Conservation (phyloP, 2,329 filamentous ascomycete species). For the Aspergillus cejpii region DNA sequence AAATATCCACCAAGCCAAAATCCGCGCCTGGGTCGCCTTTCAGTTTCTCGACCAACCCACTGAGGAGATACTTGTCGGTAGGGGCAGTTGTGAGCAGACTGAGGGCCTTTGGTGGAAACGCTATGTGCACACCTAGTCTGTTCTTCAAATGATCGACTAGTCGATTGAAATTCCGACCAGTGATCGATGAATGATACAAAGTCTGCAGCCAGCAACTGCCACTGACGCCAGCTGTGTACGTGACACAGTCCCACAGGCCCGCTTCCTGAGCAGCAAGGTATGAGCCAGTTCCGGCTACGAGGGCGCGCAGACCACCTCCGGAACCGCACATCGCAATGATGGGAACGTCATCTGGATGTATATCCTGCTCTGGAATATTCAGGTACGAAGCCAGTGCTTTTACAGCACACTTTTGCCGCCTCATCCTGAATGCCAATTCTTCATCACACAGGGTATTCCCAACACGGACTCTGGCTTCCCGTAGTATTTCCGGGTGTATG, state of each 20-base stretch:
- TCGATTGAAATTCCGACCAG: slow-evolving; percentile 58
- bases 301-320: slow-evolving; percentile 79
- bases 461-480: slow-evolving; percentile 73
- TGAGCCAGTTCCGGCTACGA: slow-evolving; percentile 85
- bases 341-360: slow-evolving; percentile 90
- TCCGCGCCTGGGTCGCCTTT: slow-evolving; percentile 72
- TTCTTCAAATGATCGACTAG: slow-evolving; percentile 81
- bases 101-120: slow-evolving; percentile 80
- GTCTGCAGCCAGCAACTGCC: slow-evolving; percentile 94
- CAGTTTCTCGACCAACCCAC: slow-evolving; percentile 83
- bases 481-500: slow-evolving; percentile 79
- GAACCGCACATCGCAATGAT: slow-evolving; percentile 92
- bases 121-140: slow-evolving; percentile 79
- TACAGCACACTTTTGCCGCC: slow-evolving; percentile 61
- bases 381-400: slow-evolving; percentile 77
- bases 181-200: slow-evolving; percentile 75
- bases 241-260: slow-evolving; percentile 87
- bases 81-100: slow-evolving; percentile 76
- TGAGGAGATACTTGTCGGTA: slow-evolving; percentile 85
- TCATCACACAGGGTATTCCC: slow-evolving; percentile 75
- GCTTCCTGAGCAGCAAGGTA: slow-evolving; percentile 76
- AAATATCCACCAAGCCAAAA: slow-evolving; percentile 88
- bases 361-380: slow-evolving; percentile 64
- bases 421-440: slow-evolving; percentile 66
- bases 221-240: slow-evolving; percentile 91